Evolutionary conservation across 176 grass and related monocot species (phyloP), one percentile per base, ranked within the genome.

Genomic region (Musa itinerans): DNA sequence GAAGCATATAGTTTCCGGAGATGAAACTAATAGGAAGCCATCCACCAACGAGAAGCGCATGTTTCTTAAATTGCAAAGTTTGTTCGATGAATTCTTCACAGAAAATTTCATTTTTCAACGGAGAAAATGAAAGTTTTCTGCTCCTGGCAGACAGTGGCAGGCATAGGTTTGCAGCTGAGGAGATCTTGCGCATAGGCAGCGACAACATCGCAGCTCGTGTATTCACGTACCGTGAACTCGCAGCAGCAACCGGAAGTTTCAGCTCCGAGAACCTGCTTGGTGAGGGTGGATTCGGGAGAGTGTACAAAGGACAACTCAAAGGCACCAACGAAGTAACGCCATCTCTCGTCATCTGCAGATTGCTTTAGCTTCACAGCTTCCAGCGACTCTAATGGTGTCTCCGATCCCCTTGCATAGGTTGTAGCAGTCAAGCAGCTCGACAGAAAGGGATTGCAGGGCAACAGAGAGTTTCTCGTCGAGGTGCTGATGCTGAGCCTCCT

Each of bases 401-500:
- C 23, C 15, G 13, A 14, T 66, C 11, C 17, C 76, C 63, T 52
- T 78, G 15, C 82, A n/a, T 74, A 96, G 93, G 78, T 85, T 2
- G 79, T 92, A 52, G 89, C 89, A 78, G 89, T 96, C 10, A 96
- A 96, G 89, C 82, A 85, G 87, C 89, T 88, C 20, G 83, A 96
- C 73, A 74, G 78, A 80, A 75, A 92, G 10, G 89, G 89, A 70
- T 84, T 68, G 56, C 93, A 96, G 65, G 89, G 93, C 23, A 92
- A 90, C 59, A 82, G 87, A 54, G 93, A 96, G 75, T 96, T 96
- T 83, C 89, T 96, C 0, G 81, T 96, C 0, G 92, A 96, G 86
- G 89, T 92, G 68, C 83, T 96, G 19, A 96, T 96, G 92, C 83
- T 92, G 0, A 92, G 87, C 73, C 89, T 90, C 51, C 80, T 96